Base-by-base conservation (phyloP, 164 flowering plant genomes). In the Macadamia tetraphylla region DNA sequence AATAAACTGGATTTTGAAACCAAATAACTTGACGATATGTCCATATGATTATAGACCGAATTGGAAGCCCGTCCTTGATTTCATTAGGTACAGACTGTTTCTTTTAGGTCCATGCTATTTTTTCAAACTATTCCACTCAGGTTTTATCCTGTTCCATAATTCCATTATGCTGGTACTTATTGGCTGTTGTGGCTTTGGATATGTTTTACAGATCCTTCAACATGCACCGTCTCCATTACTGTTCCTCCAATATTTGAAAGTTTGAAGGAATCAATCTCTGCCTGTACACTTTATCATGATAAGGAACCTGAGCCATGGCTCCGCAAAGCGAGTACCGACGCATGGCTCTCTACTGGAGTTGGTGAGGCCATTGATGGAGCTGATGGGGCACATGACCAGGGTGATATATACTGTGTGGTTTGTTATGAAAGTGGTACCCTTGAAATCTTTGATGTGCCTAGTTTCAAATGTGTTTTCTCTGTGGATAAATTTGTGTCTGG, bases 291-390 rank as follows among this genome's bases (percentile, higher is more conserved):
- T 61, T 95, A 95, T 80, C 94, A 92, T 76, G 99, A 95, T 77
- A 88, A 84, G 78, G 98, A 97, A 51, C 90, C 94, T 56, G 97
- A 91, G 69, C 97, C 99, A 58, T 95, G 99, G 99, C 86, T 92
- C 17, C 82, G 90, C 53, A 92, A 86, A 81, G 76, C 99, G 35
- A 95, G 95, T 80, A 84, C 92, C 52, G 99, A 92, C 83, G 98
- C 99, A 60, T 92, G 99, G 99, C 98, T 95, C 73, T 87, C 94
- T 63, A 84, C 87, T 71, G 98, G 99, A 12, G 60, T 87, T 31
- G 82, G 84, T 52, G 99, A 88, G 82, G 84, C 91, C 52, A 81
- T 87, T 70, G 99, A 92, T 79, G 96, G 97, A 64, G 74, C 86
- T 62, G 99, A 92, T 82, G 93, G 96, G 64, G 73, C 83, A 8